A percentile compares a stretch with the other conserved stretches of the same genome.
Conservation (phyloP, 495 filamentous ascomycete species). For the Rostrohypoxylon terebratum region DNA sequence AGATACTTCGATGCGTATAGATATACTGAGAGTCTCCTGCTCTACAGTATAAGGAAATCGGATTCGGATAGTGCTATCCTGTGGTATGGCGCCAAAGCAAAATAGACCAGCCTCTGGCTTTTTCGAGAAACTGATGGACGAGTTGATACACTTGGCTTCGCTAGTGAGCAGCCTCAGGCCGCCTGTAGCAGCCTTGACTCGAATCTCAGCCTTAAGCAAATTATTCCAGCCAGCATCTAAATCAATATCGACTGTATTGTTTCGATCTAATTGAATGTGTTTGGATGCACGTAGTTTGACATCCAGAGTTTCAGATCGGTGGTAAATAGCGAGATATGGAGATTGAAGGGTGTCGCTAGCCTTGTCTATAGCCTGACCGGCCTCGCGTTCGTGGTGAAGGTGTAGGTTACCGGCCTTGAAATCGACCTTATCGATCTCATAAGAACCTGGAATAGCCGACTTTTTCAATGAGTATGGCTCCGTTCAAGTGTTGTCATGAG, state of each 20-base stretch:
- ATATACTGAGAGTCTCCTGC: constrained; percentile 75
- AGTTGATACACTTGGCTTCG: constrained; percentile 70
- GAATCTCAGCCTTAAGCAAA: constrained; percentile 73
- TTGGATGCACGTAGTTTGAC: constrained; percentile 60
- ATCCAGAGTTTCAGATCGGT: constrained; percentile 61
- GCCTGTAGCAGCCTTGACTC: constrained; percentile 83
- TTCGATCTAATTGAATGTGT: constrained; percentile 78
- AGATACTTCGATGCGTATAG: constrained; percentile 77
- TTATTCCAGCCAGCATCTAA: constrained; percentile 82
- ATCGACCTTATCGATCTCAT: constrained; percentile 78
- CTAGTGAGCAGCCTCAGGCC: constrained; percentile 85
- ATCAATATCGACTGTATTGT: constrained; percentile 78
- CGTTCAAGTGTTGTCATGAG: background rate
- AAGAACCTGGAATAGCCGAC: constrained; percentile 76
- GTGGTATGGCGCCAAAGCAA: constrained; percentile 67
- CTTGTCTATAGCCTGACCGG: constrained; percentile 56
- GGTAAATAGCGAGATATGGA: constrained; percentile 60
- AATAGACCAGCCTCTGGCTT: constrained; percentile 73
- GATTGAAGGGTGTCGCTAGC: constrained; percentile 56
- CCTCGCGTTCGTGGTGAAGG: constrained; percentile 71
- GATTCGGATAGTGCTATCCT: constrained; percentile 64
- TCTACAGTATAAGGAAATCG: constrained; percentile 89
- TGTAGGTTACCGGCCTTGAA: constrained; percentile 75
- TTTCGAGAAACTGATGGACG: constrained; percentile 66
- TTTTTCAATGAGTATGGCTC: constrained; percentile 30